These are phyloP conservation scores for Schrenkiella parvula DNA, from an alignment of 345 rosid genomes.

Conservation along the genomic window DNA sequence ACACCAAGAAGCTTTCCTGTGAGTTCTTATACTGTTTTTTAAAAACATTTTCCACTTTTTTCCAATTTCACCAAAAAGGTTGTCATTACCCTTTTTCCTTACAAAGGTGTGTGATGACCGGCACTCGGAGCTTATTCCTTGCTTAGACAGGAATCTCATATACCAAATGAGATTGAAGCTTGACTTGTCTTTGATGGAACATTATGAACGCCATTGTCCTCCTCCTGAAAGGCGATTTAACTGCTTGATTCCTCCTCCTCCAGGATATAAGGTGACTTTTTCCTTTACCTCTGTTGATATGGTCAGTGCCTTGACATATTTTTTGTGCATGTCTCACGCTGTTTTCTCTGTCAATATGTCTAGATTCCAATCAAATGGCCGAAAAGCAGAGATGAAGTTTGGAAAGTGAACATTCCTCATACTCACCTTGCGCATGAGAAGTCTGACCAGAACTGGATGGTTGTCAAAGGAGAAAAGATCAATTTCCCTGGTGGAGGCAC, in stretches of 20 bases:
- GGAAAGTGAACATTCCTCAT: slow-evolving; percentile 99
- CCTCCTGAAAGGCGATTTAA: slow-evolving; percentile 87
- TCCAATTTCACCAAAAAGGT: too few species aligned
- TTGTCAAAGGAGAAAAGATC: slow-evolving; percentile 90
- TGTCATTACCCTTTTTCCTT: background rate
- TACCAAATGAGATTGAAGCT: slow-evolving; percentile 92
- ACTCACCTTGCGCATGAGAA: slow-evolving; percentile 98
- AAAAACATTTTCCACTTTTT: too few species aligned
- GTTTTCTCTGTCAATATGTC: background rate
- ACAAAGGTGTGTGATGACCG: slow-evolving; percentile 93
- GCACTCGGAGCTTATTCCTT: slow-evolving; percentile 91
- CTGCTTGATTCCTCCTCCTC: slow-evolving; percentile 98
- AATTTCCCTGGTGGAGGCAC: slow-evolving; percentile 99
- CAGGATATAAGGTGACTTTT: slow-evolving; percentile 68
- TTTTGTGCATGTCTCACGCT: background rate
- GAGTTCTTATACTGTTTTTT: slow-evolving; percentile 20
- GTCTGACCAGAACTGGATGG: slow-evolving; percentile 99
- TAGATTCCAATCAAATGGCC: slow-evolving; percentile 99
- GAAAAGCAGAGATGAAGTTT: slow-evolving; percentile 95
- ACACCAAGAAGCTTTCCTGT: slow-evolving; percentile 81
- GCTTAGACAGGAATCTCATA: slow-evolving; percentile 82
- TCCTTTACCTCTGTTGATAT: background rate
- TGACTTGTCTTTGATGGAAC: slow-evolving; percentile 95
- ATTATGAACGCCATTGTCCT: slow-evolving; percentile 97
- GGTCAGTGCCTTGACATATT: background rate